Base-by-base conservation (phyloP, 306 rosid species). In the Echinosophora koreensis region DNA sequence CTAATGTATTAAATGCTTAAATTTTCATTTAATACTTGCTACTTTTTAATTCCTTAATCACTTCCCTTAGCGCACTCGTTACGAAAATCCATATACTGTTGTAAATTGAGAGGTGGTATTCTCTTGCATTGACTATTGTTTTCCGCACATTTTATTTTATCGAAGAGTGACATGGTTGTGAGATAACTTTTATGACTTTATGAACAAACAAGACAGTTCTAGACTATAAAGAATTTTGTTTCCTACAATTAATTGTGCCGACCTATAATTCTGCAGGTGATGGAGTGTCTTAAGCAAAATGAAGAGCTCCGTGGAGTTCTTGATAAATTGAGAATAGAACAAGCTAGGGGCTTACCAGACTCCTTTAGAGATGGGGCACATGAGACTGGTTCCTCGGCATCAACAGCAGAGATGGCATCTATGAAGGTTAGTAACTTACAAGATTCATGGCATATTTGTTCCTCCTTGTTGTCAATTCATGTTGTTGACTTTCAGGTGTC, bases 271-370 rank as follows among this genome's bases (percentile, higher is more conserved):
- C 77, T 79, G 70, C 80, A 92, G 98, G 95, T 94, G 84, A 91
- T 89, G 81, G 93, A 90, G 70, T 92, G 98, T 83, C 93, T 92
- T 51, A 88, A 92, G 88, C 91, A 92, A 80, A 92, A 95, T 76
- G 97, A 90, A 80, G 97, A 87, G 84, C 98, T 95, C 69, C 91
- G 97, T 47, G 85, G 76, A 79, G 70, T 85, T 55, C 69, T 95
- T 41, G 92, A 89, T 66, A 84, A 88, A 54, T 70, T 95, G 80
- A 89, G 97, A 83, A 83, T 86, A 44, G 96, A 90, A 55, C 95
- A 83, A 77, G 84, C 93, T 3, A 84, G 74, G 77, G 86, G 81
- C 69, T 72, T 84, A 51, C 84, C 86, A 0, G 82, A 78, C 61
- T 80, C 89, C 51, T 78, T 27, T 16, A 78, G 34, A 70, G 84